Percentiles rank a stretch among this genome's conserved stretches.
phyloP scores from a whole-genome alignment of 2,329 filamentous ascomycete species.

The Pseudogymnoascus sp. region DNA sequence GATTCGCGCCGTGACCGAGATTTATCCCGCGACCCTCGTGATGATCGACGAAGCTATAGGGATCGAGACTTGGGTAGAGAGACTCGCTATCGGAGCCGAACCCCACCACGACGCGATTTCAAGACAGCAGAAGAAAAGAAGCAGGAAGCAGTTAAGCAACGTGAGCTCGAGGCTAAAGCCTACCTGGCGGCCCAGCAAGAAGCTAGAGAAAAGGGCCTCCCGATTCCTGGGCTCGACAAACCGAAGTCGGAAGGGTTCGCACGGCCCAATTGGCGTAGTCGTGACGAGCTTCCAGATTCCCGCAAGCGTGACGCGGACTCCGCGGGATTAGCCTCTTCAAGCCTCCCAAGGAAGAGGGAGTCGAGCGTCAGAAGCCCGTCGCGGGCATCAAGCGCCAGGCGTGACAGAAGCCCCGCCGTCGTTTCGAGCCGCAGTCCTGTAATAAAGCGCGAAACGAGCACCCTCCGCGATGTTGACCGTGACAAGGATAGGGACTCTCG shows the following conservation, averaged over 20 bases:
- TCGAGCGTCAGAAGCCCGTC: not conserved
- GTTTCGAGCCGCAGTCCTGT: not conserved
- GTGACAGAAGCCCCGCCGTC: conserved; percentile 1
- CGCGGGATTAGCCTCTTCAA: not conserved
- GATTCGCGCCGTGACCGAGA: conserved; percentile 9
- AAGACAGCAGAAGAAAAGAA: conserved; percentile 35
- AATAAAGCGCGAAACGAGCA: conserved; percentile 20
- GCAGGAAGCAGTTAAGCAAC: conserved; percentile 51
- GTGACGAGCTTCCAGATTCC: not conserved
- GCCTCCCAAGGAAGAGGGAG: conserved; percentile 10
- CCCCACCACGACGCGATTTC: conserved; percentile 6
- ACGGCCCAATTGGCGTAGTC: not conserved
- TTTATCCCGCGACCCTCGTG: not conserved
- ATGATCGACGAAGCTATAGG: not conserved
- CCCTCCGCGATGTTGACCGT: conserved; percentile 5
- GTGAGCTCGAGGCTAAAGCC: conserved; percentile 55
- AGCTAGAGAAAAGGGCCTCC: conserved; percentile 49
- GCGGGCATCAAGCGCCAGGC: not conserved
- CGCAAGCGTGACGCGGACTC: conserved; percentile 8
- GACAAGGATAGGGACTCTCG: conserved; percentile 17
- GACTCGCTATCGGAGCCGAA: not conserved
- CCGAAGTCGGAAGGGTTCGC: not conserved
- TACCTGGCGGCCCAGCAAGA: conserved; percentile 55
- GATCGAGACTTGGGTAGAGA: not conserved
- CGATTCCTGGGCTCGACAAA: conserved; percentile 19